Percentiles rank a stretch among this genome's conserved stretches.
These are phyloP conservation scores for Cystobasidium onofrii DNA, from an alignment of 768 basidiomycete genomes.

Conservation along the genomic window DNA sequence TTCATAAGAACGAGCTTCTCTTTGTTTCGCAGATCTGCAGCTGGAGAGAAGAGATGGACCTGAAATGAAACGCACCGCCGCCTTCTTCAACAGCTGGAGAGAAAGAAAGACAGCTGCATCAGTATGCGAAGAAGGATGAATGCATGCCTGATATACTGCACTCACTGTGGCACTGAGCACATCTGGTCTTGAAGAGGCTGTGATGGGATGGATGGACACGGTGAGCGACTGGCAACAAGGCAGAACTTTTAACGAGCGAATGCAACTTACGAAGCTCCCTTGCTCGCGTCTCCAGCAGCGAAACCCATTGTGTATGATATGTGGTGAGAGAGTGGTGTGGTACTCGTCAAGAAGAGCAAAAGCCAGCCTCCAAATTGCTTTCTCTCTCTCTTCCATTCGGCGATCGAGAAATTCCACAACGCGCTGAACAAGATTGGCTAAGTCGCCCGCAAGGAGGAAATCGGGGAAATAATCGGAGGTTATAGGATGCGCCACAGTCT, in stretches of 20 bases:
- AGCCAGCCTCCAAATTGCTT: too few relatives aligned
- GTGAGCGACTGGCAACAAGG: not conserved
- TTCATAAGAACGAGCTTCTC: not conserved
- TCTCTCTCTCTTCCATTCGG: too few relatives aligned
- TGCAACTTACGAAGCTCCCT: slow-evolving; percentile 27
- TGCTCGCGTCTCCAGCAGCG: slow-evolving; percentile 30
- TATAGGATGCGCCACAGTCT: too few relatives aligned
- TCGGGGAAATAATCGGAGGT: too few relatives aligned
- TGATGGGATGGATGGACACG: slow-evolving; percentile 40
- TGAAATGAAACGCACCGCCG: slow-evolving; percentile 15
- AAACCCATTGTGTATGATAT: slow-evolving; percentile 31
- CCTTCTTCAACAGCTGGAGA: not conserved
- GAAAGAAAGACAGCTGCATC: not conserved
- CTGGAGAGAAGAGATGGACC: not conserved
- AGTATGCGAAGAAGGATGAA: not conserved
- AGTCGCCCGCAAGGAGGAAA: too few relatives aligned
- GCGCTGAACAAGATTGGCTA: too few relatives aligned
- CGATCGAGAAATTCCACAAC: too few relatives aligned
- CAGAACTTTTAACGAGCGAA: not conserved
- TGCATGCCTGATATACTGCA: too few relatives aligned
- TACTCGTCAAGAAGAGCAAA: not conserved
- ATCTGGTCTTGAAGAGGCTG: slow-evolving; percentile 69
- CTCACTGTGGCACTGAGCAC: slow-evolving; percentile 64
- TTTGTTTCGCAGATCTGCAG: not conserved
- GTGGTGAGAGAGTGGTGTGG: too few relatives aligned